Base-by-base conservation (phyloP, 2,329 filamentous ascomycete species). In the Bipolaris victoriae region DNA sequence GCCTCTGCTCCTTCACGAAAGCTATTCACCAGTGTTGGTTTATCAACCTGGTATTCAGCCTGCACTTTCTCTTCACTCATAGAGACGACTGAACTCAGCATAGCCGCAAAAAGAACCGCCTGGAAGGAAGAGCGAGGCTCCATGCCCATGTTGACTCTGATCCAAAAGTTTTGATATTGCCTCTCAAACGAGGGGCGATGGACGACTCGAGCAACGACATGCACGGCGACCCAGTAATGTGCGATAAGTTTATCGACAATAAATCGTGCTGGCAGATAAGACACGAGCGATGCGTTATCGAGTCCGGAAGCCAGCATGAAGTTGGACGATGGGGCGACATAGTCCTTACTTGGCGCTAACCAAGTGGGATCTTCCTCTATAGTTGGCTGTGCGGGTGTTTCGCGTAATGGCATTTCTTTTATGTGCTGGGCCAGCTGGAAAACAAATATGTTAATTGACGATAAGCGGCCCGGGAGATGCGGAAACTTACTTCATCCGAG, bases 41-140 rank as follows among this genome's bases (percentile, higher is more conserved):
- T 88, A 2, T 83, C 73, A 24, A 83, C 80, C 3, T 82, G 84
- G 66, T 88, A 85, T 10, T 86, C 80, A 7, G 76, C 74, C 40
- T 81, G 65, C 20, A 86, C 79, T 33, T 74, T 76, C 6, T 80
- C 76, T 52, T 88, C 84, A 9, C 82, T 78, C 80, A 91, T 83
- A 63, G 88, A 90, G 45, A 90, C 82, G 4, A 86, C 83, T 0
- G 87, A 88, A 39, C 87, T 88, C 64, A 93, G 88, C 76, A 91
- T 81, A 7, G 85, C 84, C 0, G 88, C 86, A 68, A 91, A 90
- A 0, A 92, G 80, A 22, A 91, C 78, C 1, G 89, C 87, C 72
- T 91, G 88, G 11, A 86, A 80, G 3, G 88, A 88, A 18, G 82
- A 77, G 2, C 84, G 78, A 7, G 89, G 88, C 71, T 91, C 87